A percentile compares a stretch with the other conserved stretches of the same genome.
Conservation (phyloP, 2,329 filamentous ascomycete genomes). For the Orbilia ellipsospora region DNA sequence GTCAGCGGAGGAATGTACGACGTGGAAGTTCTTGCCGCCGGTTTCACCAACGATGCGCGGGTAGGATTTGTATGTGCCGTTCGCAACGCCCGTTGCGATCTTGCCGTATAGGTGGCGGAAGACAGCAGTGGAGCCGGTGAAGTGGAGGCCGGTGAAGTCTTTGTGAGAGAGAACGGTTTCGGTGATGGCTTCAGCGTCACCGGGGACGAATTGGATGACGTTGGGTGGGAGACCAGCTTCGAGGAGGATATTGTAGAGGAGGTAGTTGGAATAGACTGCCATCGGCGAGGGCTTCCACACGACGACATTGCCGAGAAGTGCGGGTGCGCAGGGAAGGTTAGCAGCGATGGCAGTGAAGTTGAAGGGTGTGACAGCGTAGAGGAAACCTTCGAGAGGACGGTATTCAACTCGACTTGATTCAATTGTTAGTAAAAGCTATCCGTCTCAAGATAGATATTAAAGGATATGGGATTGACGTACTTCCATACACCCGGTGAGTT, state of each 20-base stretch:
- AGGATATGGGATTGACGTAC: constrained; percentile 60
- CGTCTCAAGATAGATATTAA: background rate
- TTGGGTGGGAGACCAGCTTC: constrained; percentile 89
- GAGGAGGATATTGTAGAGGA: constrained; percentile 87
- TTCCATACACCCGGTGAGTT: constrained; percentile 90
- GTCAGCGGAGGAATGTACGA: constrained; percentile 81
- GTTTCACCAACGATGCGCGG: constrained; percentile 91
- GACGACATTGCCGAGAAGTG: constrained; percentile 91
- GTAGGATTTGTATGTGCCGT: constrained; percentile 84
- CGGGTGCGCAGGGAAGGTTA: constrained; percentile 84
- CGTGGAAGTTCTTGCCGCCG: constrained; percentile 92
- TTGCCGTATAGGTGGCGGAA: constrained; percentile 89
- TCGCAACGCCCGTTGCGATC: constrained; percentile 82
- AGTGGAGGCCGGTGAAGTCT: constrained; percentile 91
- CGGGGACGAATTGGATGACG: constrained; percentile 93
- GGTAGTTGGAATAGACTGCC: constrained; percentile 88
- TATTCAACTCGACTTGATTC: constrained; percentile 77
- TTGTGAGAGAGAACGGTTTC: constrained; percentile 78
- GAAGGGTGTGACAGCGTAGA: constrained; percentile 93
- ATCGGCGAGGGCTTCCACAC: constrained; percentile 96
- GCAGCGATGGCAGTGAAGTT: constrained; percentile 97
- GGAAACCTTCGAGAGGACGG: constrained; percentile 90
- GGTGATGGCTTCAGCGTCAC: constrained; percentile 85
- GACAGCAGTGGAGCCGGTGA: constrained; percentile 90
- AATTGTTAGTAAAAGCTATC: constrained; percentile 9